phyloP scores from a whole-genome alignment of 2,329 filamentous ascomycete species.

The Dothistroma pini region DNA sequence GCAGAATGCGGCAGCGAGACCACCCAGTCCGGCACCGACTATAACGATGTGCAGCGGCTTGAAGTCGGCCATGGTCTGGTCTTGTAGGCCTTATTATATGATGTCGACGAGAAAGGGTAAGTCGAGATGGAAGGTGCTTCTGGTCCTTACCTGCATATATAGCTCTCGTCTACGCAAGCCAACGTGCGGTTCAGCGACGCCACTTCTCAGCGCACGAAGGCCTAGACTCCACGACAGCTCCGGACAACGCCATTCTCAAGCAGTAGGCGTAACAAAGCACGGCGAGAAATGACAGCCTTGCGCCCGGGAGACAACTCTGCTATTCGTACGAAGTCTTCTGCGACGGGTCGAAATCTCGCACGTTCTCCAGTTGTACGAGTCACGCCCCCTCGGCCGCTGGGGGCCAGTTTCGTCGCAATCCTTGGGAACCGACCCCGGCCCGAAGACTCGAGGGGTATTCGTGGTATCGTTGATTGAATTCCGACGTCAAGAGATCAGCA shows the following conservation, averaged over 20 bases:
- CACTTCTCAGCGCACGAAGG: background rate
- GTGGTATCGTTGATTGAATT: background rate
- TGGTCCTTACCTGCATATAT: background rate
- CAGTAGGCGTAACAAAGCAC: background rate
- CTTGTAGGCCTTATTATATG: background rate
- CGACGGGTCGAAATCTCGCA: too few relatives aligned
- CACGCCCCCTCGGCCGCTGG: too few relatives aligned
- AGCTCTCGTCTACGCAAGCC: background rate
- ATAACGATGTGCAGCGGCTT: constrained; percentile 2
- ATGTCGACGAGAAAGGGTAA: background rate
- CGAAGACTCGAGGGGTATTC: too few relatives aligned
- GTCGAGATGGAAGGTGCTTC: background rate
- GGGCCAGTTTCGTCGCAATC: too few relatives aligned
- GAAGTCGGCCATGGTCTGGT: background rate
- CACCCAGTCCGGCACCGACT: constrained; percentile 11
- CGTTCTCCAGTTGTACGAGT: too few relatives aligned
- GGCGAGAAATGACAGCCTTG: background rate
- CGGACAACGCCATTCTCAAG: background rate
- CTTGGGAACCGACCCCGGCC: too few relatives aligned
- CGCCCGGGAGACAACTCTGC: too few relatives aligned
- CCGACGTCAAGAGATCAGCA: background rate
- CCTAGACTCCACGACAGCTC: background rate
- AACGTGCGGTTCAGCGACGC: background rate
- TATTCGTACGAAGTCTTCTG: too few relatives aligned
- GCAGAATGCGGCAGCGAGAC: constrained; percentile 8